Conservation (phyloP, 345 rosid genomes). For the Brassica cretica region DNA sequence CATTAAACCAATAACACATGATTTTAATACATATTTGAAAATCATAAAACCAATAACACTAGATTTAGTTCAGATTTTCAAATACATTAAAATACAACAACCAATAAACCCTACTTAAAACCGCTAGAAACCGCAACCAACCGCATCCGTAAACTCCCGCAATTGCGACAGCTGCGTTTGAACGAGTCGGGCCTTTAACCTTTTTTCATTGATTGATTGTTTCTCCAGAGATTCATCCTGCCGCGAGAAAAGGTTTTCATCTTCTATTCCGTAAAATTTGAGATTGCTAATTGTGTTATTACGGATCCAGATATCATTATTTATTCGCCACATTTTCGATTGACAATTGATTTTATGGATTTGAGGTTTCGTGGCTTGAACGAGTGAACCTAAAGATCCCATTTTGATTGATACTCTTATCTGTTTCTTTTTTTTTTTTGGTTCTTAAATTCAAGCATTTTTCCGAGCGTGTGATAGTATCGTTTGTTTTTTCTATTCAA, state of each 20-base stretch:
- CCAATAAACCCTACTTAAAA: too few relatives aligned
- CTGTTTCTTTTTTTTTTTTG: background rate
- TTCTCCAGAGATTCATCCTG: background rate
- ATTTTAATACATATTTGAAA: too few relatives aligned
- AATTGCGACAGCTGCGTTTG: too few relatives aligned
- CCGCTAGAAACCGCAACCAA: too few relatives aligned
- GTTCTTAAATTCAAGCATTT: background rate
- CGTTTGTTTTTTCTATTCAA: background rate
- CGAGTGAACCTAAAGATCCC: background rate
- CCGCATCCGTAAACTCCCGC: too few relatives aligned
- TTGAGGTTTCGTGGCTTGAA: background rate
- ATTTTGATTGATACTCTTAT: background rate
- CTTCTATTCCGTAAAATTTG: background rate
- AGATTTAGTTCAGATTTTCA: too few relatives aligned
- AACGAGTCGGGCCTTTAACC: too few relatives aligned
- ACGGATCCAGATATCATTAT: background rate
- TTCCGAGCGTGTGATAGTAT: background rate
- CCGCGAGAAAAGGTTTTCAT: background rate
- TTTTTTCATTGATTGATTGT: too few relatives aligned
- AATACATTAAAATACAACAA: too few relatives aligned
- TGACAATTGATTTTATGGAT: constrained; percentile 12
- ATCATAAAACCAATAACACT: too few relatives aligned
- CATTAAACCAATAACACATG: too few relatives aligned
- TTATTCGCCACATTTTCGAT: background rate
- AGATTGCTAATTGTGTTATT: background rate